Conservation (phyloP, 208 protist species). For the Crithidia thermophila region DNA sequence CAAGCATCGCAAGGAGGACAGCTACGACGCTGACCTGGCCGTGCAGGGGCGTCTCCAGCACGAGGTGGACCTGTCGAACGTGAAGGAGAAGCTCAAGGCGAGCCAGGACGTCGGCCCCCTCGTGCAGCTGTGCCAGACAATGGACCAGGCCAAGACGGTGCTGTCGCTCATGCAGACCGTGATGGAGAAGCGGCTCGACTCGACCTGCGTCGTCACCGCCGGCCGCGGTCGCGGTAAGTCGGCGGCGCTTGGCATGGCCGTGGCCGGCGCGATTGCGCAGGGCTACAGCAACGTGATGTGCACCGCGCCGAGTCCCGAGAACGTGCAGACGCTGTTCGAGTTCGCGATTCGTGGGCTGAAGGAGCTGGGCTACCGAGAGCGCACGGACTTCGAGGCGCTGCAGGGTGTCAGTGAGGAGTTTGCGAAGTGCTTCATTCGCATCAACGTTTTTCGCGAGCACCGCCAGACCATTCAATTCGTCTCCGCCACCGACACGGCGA, state of each 20-base stretch:
- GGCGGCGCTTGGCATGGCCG: slow-evolving; percentile 93
- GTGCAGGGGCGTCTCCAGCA: slow-evolving; percentile 80
- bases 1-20: slow-evolving; percentile 33
- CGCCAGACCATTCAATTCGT: slow-evolving; percentile 99
- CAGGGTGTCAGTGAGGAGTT: slow-evolving; percentile 94
- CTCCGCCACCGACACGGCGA: slow-evolving; percentile 85
- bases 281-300: slow-evolving; percentile 99
- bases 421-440: slow-evolving; percentile 96
- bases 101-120: slow-evolving; percentile 92
- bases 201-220: slow-evolving; percentile 97
- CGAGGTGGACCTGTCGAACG: slow-evolving; percentile 75
- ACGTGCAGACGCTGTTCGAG: slow-evolving; percentile 99
- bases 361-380: slow-evolving; percentile 96
- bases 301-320: slow-evolving; percentile 97
- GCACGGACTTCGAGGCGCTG: slow-evolving; percentile 97
- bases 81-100: slow-evolving; percentile 82
- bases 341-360: slow-evolving; percentile 98
- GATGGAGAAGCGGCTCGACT: slow-evolving; percentile 96
- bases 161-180: slow-evolving; percentile 98
- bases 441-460: slow-evolving; percentile 98
- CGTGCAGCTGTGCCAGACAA: slow-evolving; percentile 91
- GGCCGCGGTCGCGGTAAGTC: slow-evolving; percentile 98
- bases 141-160: slow-evolving; percentile 98
- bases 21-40: slow-evolving; percentile 69
- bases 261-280: slow-evolving; percentile 96